Evolutionary conservation across 129 eudicot genomes (phyloP), one percentile per base, ranked within the genome.

Genomic region (Flaveria sonorensis): DNA sequence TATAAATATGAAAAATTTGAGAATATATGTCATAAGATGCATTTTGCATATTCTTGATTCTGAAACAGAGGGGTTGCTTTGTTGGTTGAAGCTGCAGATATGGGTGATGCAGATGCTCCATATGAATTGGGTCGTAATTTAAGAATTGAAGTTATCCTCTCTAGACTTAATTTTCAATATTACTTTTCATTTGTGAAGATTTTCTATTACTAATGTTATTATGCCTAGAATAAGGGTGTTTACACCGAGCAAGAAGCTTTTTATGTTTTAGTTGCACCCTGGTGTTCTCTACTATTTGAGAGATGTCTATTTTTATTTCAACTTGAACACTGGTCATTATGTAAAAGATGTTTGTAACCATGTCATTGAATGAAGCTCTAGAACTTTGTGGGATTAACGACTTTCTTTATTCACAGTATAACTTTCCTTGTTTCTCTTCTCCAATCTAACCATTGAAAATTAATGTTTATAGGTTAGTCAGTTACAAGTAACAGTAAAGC

Each of bases 71-170:
- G 97, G 66, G 95, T 92, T 87, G 97, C 98, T 63, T 87, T 93
- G 71, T 75, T 93, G 71, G 88, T 90, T 28, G 97, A 93, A 93
- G 96, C 98, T 72, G 98, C 98, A 48, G 90, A 93, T 75, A 93
- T 93, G 97, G 98, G 98, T 48, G 81, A 93, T 81, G 79, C 95
- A 72, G 97, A 93, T 77, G 98, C 96, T 39, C 96, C 77, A 50
- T 93, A 85, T 79, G 98, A 90, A 51, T 67, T 93, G 60, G 95
- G 92, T 81, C 87, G 92, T 87, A 87, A 81, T 51, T 80, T 88
- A 73, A 82, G 98, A 84, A 83, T 88, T 12, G 95, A 93, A 90
- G 98, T 92, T 68, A 59, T 79, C 30, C 62, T 56, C 62, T 56
- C 28, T 56, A 56, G 23, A 56, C 28, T 19, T 56, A 20, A 19